Evolutionary conservation across 1,139 yeast genomes (phyloP).

Genomic region (Scheffersomyces segobiensis): DNA sequence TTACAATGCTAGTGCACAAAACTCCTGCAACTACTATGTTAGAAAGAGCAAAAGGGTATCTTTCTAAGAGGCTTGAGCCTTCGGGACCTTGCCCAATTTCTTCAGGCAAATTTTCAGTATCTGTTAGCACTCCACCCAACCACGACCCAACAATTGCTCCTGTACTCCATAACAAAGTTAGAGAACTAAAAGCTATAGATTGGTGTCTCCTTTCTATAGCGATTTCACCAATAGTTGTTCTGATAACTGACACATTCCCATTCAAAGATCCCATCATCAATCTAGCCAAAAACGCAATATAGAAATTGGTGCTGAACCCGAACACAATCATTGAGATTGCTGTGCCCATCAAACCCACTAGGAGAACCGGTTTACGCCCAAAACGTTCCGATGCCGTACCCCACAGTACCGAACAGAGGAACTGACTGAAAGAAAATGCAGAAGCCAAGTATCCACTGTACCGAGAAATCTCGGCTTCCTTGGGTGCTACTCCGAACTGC

Average conservation of each 20-base stretch:
- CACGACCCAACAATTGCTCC: conserved; percentile 42
- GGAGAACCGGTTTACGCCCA: conserved; percentile 36
- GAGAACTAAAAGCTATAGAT: conserved; percentile 36
- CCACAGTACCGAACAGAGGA: conserved; percentile 39
- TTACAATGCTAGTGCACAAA: conserved; percentile 36
- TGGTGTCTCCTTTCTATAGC: conserved; percentile 39
- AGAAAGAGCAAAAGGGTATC: conserved; percentile 60
- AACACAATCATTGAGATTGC: conserved; percentile 27
- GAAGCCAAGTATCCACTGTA: conserved; percentile 41
- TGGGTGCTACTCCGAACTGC: conserved; percentile 35
- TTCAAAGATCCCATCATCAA: conserved; percentile 35
- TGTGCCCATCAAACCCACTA: conserved; percentile 35
- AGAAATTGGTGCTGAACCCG: conserved; percentile 36
- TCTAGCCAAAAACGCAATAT: conserved; percentile 34
- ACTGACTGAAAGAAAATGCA: conserved; percentile 38
- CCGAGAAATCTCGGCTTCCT: conserved; percentile 34
- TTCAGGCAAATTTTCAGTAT: neutral
- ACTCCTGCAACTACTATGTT: conserved; percentile 53
- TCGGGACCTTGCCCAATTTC: neutral
- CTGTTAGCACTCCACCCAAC: conserved; percentile 42
- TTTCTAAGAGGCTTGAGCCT: conserved; percentile 27
- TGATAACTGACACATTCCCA: conserved; percentile 38
- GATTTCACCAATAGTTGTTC: conserved; percentile 40
- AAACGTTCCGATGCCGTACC: conserved; percentile 32
- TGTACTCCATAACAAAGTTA: conserved; percentile 36